Conservation (phyloP, 202 grass and related monocot genomes). For the Musa balbisiana region DNA sequence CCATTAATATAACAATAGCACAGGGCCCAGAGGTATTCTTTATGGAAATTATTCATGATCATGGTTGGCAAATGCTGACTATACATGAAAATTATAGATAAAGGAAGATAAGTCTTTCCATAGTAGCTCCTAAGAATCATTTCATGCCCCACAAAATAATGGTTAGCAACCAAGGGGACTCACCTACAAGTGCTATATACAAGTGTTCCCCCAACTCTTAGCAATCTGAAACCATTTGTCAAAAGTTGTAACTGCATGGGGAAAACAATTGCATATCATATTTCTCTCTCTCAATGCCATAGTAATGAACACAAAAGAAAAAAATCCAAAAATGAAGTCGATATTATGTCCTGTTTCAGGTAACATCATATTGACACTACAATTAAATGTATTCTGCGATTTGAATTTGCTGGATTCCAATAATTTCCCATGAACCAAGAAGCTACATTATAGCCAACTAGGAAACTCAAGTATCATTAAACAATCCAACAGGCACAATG, state of each 20-base stretch:
- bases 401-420: not conserved
- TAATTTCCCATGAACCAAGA: not conserved
- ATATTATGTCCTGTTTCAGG: not conserved
- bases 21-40: not conserved
- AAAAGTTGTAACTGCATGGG: slow-evolving; percentile 58
- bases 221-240: slow-evolving; percentile 77
- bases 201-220: slow-evolving; percentile 75
- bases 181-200: slow-evolving; percentile 96
- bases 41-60: not conserved
- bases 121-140: not conserved
- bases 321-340: not conserved
- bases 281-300: not conserved
- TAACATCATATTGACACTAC: not conserved
- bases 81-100: not conserved
- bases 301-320: slow-evolving; percentile 17
- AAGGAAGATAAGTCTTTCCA: not conserved
- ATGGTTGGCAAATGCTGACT: not conserved
- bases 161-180: slow-evolving; percentile 27
- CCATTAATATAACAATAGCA: not conserved
- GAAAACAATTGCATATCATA: slow-evolving; percentile 19
- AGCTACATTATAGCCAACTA: not conserved
- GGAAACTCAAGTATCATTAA: not conserved
- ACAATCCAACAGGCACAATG: no score
- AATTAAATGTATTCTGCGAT: not conserved
- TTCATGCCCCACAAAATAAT: not conserved